These are phyloP conservation scores for Zopfia rhizophila DNA, from an alignment of 2,329 filamentous ascomycete species.

Conservation along the genomic window DNA sequence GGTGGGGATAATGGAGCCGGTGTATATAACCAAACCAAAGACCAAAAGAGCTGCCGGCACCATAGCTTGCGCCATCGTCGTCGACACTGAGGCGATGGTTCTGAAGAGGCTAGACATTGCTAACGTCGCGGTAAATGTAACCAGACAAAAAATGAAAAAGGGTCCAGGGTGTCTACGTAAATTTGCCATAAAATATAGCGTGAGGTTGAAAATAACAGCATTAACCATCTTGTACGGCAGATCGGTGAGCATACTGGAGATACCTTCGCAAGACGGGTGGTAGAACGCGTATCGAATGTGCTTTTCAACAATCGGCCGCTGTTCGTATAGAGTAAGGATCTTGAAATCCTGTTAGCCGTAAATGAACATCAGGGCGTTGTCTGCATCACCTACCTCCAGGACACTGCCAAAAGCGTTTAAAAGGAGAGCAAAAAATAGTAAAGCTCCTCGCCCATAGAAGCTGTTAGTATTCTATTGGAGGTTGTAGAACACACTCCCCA, in stretches of 20 bases:
- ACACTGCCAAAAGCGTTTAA: conserved; percentile 82
- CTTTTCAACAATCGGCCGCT: conserved; percentile 90
- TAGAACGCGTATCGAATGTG: conserved; percentile 85
- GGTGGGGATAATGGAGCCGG: conserved; percentile 72
- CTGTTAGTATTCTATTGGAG: conserved; percentile 68
- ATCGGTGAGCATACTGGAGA: conserved; percentile 59
- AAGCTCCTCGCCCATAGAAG: conserved; percentile 78
- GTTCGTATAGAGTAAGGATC: conserved; percentile 82
- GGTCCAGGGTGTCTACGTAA: conserved; percentile 49
- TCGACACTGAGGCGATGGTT: conserved; percentile 65
- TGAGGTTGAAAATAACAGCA: conserved; percentile 51
- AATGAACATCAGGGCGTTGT: neutral
- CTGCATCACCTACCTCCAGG: conserved; percentile 66
- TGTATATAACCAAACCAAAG: conserved; percentile 70
- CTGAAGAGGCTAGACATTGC: conserved; percentile 51
- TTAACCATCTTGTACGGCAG: conserved; percentile 58
- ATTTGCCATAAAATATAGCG: conserved; percentile 58
- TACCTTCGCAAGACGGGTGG: conserved; percentile 83
- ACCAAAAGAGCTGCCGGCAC: conserved; percentile 64
- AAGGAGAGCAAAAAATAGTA: conserved; percentile 84
- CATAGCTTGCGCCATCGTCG: conserved; percentile 57
- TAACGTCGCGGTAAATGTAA: conserved; percentile 46
- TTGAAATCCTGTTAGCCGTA: conserved; percentile 1
- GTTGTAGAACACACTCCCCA: conserved; percentile 82
- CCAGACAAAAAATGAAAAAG: conserved; percentile 56